Percentiles rank a stretch among this genome's conserved stretches.
These are phyloP conservation scores for Solanum hybrid DNA, from an alignment of 305 asterid species.

Conservation along the genomic window DNA sequence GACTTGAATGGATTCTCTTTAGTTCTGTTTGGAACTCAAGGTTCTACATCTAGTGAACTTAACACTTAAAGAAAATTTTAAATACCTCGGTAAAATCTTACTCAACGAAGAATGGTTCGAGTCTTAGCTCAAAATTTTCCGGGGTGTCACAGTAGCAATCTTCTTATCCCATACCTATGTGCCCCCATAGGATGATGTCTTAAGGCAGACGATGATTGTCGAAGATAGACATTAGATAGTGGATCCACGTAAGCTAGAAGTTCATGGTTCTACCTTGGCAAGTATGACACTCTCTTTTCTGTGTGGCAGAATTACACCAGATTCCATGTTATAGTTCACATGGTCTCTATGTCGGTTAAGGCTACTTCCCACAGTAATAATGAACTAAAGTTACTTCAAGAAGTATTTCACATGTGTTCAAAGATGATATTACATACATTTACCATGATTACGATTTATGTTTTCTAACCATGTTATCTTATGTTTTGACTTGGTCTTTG, in stretches of 20 bases:
- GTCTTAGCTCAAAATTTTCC: too few species aligned
- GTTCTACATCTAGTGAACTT: too few species aligned
- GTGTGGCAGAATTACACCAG: neutral
- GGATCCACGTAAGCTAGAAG: neutral
- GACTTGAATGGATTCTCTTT: too few species aligned
- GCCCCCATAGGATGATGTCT: neutral
- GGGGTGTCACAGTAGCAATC: too few species aligned
- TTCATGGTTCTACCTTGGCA: neutral
- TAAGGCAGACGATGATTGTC: too few species aligned
- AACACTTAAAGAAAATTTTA: too few species aligned
- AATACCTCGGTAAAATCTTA: too few species aligned
- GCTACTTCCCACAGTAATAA: neutral
- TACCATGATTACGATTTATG: neutral
- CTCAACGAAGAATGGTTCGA: too few species aligned
- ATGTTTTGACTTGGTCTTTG: neutral
- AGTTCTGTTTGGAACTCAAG: too few species aligned
- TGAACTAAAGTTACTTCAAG: neutral
- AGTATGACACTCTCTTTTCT: neutral
- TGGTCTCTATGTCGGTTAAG: neutral
- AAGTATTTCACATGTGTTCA: neutral
- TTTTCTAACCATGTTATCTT: neutral
- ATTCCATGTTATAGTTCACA: neutral
- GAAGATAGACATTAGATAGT: neutral
- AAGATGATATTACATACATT: neutral
- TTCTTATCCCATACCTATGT: neutral